Evolutionary conservation across 192 early-diverging fungal genomes (phyloP), one percentile per base, ranked within the genome.

Genomic region (Coemansia sp.): DNA sequence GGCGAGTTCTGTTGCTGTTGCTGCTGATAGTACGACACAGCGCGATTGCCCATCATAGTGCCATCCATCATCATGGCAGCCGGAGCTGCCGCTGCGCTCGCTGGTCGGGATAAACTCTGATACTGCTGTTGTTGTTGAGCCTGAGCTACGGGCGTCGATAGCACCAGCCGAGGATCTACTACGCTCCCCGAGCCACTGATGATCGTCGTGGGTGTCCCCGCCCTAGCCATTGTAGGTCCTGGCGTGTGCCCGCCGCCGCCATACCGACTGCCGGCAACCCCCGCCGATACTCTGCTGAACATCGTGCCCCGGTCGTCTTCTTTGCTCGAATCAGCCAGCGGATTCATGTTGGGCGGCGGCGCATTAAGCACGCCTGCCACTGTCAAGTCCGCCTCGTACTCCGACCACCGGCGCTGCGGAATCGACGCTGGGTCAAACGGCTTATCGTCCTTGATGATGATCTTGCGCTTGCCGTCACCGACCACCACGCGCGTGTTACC

Each of bases 371-470:
- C 71, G 11, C 77, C 77, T 5, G 70, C 70, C 0, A 60, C 84
- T 79, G 85, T 85, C 63, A 90, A 69, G 63, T 89, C 93, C 62
- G 86, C 89, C 81, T 98, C 95, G 62, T 91, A 94, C 35, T 93
- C 92, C 33, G 86, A 81, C 94, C 94, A 98, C 70, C 89, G 88
- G 73, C 92, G 92, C 66, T 89, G 81, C 14, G 93, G 93, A 68
- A 98, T 94, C 63, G 85, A 87, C 70, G 85, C 87, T n/a, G 93
- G 93, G 70, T 98, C 91, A 68, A 95, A 98, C 66, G 89, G 83
- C 64, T 92, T 91, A 37, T 91, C 90, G 62, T 91, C 92, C 29
- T 79, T 73, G 2, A 86, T 71, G 70, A 87, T 86, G 16, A 90
- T 81, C 75, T 90, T 87, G 70, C 84, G 86, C 60, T 85, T 86